Evolutionary conservation across 1,139 yeast genomes (phyloP).

Genomic region (Meyerozyma guilliermondii): DNA sequence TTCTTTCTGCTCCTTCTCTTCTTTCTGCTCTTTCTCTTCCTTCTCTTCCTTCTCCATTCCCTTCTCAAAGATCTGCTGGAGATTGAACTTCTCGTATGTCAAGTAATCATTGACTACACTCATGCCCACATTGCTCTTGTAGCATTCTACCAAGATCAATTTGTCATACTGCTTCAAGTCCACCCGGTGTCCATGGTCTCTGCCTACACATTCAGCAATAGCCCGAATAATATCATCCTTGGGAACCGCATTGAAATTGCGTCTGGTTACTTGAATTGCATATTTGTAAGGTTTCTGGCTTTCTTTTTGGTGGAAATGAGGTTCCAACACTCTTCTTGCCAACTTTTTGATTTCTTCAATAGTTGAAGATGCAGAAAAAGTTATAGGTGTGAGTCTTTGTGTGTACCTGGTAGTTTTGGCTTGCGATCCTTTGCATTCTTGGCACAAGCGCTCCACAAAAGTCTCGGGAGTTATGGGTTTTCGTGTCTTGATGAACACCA

Average conservation of each 20-base stretch:
- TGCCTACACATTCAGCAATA: slow-evolving; percentile 70
- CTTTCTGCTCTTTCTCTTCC: slow-evolving; percentile 3
- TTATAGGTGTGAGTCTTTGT: slow-evolving; percentile 77
- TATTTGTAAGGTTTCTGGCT: slow-evolving; percentile 53
- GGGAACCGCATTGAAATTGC: slow-evolving; percentile 72
- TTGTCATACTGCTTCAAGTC: slow-evolving; percentile 79
- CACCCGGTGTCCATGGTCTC: slow-evolving; percentile 67
- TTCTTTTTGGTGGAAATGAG: slow-evolving; percentile 58
- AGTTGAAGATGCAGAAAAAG: slow-evolving; percentile 68
- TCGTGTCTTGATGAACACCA: slow-evolving; percentile 74
- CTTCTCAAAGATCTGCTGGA: slow-evolving; percentile 60
- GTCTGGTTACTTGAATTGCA: slow-evolving; percentile 74
- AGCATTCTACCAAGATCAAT: slow-evolving; percentile 79
- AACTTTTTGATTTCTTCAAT: slow-evolving; percentile 60
- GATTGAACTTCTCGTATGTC: slow-evolving; percentile 48
- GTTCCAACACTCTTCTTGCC: slow-evolving; percentile 52
- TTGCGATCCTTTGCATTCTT: slow-evolving; percentile 48
- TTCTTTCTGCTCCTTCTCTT: slow-evolving; percentile 1
- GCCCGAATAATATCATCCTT: slow-evolving; percentile 65
- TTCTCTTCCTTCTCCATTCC: slow-evolving; percentile 17
- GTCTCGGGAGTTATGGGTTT: slow-evolving; percentile 74
- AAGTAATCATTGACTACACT: slow-evolving; percentile 69
- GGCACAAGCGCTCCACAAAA: slow-evolving; percentile 59
- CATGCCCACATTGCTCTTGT: slow-evolving; percentile 77
- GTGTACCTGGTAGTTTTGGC: slow-evolving; percentile 63